Evolutionary conservation across 305 asterid species (phyloP).

Genomic region (Caryopteris hybrid): DNA sequence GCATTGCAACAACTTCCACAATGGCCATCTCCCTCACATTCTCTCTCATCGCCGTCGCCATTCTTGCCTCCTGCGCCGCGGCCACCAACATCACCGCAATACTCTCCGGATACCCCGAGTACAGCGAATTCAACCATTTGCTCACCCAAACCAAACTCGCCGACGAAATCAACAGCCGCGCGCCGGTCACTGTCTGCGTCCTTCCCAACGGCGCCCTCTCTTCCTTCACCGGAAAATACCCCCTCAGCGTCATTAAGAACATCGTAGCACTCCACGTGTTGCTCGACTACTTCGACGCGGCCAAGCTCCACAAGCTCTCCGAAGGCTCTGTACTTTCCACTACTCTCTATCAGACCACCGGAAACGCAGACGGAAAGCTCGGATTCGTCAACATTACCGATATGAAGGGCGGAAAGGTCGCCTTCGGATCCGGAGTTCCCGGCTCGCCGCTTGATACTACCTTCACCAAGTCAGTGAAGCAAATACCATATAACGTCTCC

Average conservation of each 20-base stretch:
- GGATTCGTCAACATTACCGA: constrained; percentile 92
- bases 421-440: constrained; percentile 76
- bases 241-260: constrained; percentile 59
- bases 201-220: constrained; percentile 66
- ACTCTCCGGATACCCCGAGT: constrained; percentile 59
- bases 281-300: constrained; percentile 79
- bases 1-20: constrained; percentile 10
- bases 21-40: constrained; percentile 43
- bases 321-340: constrained; percentile 80
- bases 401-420: constrained; percentile 78
- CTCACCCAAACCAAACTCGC: constrained; percentile 81
- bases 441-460: constrained; percentile 62
- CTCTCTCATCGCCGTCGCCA: constrained; percentile 34
- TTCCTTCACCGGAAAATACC: constrained; percentile 55
- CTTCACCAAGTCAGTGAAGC: constrained; percentile 52
- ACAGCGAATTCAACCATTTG: constrained; percentile 62
- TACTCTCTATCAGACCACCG: constrained; percentile 89
- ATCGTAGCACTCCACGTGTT: constrained; percentile 67
- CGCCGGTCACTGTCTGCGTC: constrained; percentile 75
- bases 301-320: constrained; percentile 79
- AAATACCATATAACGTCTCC: constrained; percentile 72
- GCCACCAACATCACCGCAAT: constrained; percentile 75
- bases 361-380: constrained; percentile 67
- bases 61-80: constrained; percentile 26
- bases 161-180: constrained; percentile 93